Percentiles rank a stretch among this genome's conserved stretches.
Evolutionary conservation across 371 early-diverging fungal genomes (phyloP).

Genomic region (Parasitella parasitica): DNA sequence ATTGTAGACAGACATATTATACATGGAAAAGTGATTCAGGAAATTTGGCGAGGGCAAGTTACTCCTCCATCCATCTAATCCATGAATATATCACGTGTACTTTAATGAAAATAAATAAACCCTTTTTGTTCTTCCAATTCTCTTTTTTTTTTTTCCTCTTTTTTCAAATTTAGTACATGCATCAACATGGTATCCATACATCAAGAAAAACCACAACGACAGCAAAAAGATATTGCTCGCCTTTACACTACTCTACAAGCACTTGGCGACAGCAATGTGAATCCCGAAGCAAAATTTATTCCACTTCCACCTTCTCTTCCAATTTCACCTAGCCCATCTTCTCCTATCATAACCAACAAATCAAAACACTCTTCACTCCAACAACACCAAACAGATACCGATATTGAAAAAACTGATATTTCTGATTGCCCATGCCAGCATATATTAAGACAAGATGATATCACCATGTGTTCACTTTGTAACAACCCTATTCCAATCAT

Average conservation of each 20-base stretch:
- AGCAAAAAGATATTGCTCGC: conserved; percentile 53
- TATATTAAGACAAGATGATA: conserved; percentile 30
- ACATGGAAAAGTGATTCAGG: conserved; percentile 39
- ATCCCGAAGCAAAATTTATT: conserved; percentile 43
- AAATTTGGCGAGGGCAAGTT: conserved; percentile 48
- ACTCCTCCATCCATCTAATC: conserved; percentile 24
- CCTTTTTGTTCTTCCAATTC: background rate
- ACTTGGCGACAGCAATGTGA: conserved; percentile 25
- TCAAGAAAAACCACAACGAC: conserved; percentile 3
- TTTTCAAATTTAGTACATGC: background rate
- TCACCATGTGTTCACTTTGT: conserved; percentile 51
- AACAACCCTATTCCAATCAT: conserved; percentile 54
- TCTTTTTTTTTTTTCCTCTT: background rate
- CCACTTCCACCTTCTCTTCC: conserved; percentile 47
- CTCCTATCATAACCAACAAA: conserved; percentile 24
- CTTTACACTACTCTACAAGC: conserved; percentile 59
- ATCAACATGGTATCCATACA: background rate
- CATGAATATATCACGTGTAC: background rate
- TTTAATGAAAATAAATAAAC: background rate
- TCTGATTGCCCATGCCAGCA: conserved; percentile 47
- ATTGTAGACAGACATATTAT: conserved; percentile 49
- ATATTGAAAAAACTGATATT: background rate
- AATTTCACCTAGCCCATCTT: conserved; percentile 40
- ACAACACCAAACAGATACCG: background rate
- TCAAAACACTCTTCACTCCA: background rate